These are phyloP conservation scores for Rhizophagus clarus DNA, from an alignment of 192 early-diverging fungal genomes.

Conservation along the genomic window DNA sequence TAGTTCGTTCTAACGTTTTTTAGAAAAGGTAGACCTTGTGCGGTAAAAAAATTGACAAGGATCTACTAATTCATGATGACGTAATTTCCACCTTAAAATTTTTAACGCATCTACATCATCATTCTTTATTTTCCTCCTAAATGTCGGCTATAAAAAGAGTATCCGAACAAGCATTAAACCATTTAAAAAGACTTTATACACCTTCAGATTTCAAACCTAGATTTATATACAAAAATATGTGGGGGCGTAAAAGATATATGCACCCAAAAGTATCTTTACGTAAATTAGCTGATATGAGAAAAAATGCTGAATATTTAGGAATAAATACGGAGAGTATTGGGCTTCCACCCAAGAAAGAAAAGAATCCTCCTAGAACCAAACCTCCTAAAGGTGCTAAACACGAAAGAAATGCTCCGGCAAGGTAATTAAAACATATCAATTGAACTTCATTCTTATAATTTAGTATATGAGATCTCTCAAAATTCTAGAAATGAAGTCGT, in stretches of 20 bases:
- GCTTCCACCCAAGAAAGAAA: constrained; percentile 38
- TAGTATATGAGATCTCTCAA: too few relatives aligned
- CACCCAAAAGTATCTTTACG: constrained; percentile 52
- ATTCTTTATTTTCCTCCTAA: neutral
- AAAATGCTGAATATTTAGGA: constrained; percentile 52
- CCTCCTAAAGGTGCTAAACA: constrained; percentile 46
- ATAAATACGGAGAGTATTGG: constrained; percentile 57
- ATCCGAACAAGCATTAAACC: neutral
- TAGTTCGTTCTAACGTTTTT: too few relatives aligned
- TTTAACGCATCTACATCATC: too few relatives aligned
- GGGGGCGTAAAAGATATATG: constrained; percentile 43
- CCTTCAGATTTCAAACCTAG: constrained; percentile 40
- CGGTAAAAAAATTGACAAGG: too few relatives aligned
- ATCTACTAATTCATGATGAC: too few relatives aligned
- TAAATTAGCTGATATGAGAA: constrained; percentile 63
- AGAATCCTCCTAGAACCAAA: constrained; percentile 42
- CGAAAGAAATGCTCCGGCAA: constrained; percentile 40
- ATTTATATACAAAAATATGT: constrained; percentile 41
- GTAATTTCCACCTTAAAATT: too few relatives aligned
- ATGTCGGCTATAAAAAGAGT: constrained; percentile 13
- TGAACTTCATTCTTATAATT: too few relatives aligned
- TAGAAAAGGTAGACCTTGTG: too few relatives aligned
- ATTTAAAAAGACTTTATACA: constrained; percentile 25
- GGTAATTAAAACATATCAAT: constrained; percentile 27
- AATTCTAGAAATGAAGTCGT: neutral